Conservation (phyloP, 257 asterid species). For the Agastache rugosa region DNA sequence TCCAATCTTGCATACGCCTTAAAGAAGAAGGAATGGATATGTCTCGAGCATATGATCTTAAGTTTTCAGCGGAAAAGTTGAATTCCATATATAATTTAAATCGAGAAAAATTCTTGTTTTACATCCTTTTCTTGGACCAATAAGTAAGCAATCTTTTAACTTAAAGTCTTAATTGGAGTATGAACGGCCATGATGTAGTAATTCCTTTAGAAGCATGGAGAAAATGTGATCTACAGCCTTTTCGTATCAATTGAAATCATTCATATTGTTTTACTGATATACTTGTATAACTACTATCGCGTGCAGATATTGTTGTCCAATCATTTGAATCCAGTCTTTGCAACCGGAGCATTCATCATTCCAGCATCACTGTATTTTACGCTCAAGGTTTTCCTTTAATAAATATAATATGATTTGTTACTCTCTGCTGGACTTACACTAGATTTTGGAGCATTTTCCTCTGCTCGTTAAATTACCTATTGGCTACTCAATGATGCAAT, state of each 20-base stretch:
- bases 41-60: not conserved
- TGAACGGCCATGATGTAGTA: slow-evolving; percentile 16
- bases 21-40: slow-evolving; percentile 9
- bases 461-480: slow-evolving; percentile 7
- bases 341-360: slow-evolving; percentile 81
- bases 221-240: slow-evolving; percentile 21
- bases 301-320: slow-evolving; percentile 83
- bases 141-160: slow-evolving; percentile 1
- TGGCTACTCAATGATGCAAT: slow-evolving; percentile 15
- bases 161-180: slow-evolving; percentile 2
- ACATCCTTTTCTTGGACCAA: slow-evolving; percentile 21
- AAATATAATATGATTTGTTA: slow-evolving; percentile 16
- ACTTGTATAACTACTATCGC: slow-evolving; percentile 21
- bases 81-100: slow-evolving; percentile 19
- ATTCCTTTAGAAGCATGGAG: slow-evolving; percentile 25
- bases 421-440: slow-evolving; percentile 8
- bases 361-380: slow-evolving; percentile 83
- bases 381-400: slow-evolving; percentile 66
- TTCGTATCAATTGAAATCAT: slow-evolving; percentile 17
- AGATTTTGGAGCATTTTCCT: slow-evolving; percentile 19
- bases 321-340: slow-evolving; percentile 66
- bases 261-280: slow-evolving; percentile 18
- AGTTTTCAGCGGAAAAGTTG: slow-evolving; percentile 18
- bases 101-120: not conserved
- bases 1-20: slow-evolving; percentile 9